These are phyloP conservation scores for Calamus simplicifolius DNA, from an alignment of 176 grass and related monocot genomes.

Conservation along the genomic window DNA sequence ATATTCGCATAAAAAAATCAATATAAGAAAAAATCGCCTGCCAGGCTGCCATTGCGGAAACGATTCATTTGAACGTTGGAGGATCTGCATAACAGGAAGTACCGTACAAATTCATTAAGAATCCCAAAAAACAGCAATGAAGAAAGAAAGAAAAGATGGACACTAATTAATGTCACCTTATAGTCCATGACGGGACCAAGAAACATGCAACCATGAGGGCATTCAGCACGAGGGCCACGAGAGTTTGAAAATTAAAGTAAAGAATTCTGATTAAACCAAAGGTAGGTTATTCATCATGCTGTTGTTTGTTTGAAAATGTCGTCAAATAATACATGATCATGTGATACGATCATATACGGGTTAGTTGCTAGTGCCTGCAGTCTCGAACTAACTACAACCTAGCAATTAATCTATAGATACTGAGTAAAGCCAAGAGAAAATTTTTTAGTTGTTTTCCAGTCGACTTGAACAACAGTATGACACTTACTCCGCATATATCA, in stretches of 20 bases:
- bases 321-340: too few species aligned
- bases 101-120: neutral
- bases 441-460: too few species aligned
- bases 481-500: neutral
- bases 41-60: slow-evolving; percentile 99
- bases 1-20: slow-evolving; percentile 48
- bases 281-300: too few species aligned
- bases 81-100: slow-evolving; percentile 50
- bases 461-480: too few species aligned
- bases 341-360: too few species aligned
- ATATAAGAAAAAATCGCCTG: slow-evolving; percentile 80
- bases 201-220: neutral
- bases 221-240: neutral
- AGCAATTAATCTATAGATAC: too few species aligned
- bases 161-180: neutral
- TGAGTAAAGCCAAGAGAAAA: too few species aligned
- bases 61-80: slow-evolving; percentile 53
- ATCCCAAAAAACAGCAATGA: neutral
- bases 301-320: too few species aligned
- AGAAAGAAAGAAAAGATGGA: neutral
- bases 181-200: neutral
- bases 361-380: too few species aligned
- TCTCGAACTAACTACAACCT: too few species aligned
- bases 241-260: too few species aligned
- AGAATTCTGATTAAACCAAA: too few species aligned